Percentiles rank a stretch among this genome's conserved stretches.
These are phyloP conservation scores for Pleoardoris graminearum DNA, from an alignment of 2,329 filamentous ascomycete species.

Conservation along the genomic window DNA sequence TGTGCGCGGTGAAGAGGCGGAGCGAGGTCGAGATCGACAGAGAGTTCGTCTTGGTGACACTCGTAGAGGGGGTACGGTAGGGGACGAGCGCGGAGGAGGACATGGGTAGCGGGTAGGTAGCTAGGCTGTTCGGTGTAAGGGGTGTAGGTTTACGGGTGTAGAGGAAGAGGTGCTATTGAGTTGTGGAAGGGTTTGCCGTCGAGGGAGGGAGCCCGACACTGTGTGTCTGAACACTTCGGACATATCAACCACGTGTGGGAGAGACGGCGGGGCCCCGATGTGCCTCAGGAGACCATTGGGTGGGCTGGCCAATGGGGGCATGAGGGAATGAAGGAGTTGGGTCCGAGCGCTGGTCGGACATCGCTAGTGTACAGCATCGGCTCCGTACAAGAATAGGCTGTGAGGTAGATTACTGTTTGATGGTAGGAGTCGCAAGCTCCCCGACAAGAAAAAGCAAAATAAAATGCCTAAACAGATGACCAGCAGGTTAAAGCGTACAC, in stretches of 20 bases:
- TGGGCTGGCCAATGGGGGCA: neutral
- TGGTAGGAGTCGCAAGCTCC: neutral
- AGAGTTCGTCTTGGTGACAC: conserved; percentile 5
- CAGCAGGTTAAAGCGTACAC: no score
- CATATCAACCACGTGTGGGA: neutral
- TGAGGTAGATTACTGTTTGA: no score
- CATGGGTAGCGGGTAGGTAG: neutral
- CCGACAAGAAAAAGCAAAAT: neutral
- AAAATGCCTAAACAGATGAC: no score
- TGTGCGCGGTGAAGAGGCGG: conserved; percentile 3
- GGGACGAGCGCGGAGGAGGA: conserved; percentile 17
- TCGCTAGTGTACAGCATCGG: neutral
- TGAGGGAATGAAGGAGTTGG: neutral
- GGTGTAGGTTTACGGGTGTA: no score
- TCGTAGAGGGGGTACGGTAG: conserved; percentile 10
- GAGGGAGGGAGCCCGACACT: no score
- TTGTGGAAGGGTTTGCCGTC: no score
- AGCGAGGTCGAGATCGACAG: conserved; percentile 5
- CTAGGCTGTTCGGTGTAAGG: no score
- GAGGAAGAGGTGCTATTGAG: no score
- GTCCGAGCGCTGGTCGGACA: neutral
- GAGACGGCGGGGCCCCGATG: neutral
- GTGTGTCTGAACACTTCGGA: no score
- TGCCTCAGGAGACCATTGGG: neutral
- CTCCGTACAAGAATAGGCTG: neutral